phyloP scores from a whole-genome alignment of 176 grass and related monocot species.

The Rhipidocladum racemiflorum region DNA sequence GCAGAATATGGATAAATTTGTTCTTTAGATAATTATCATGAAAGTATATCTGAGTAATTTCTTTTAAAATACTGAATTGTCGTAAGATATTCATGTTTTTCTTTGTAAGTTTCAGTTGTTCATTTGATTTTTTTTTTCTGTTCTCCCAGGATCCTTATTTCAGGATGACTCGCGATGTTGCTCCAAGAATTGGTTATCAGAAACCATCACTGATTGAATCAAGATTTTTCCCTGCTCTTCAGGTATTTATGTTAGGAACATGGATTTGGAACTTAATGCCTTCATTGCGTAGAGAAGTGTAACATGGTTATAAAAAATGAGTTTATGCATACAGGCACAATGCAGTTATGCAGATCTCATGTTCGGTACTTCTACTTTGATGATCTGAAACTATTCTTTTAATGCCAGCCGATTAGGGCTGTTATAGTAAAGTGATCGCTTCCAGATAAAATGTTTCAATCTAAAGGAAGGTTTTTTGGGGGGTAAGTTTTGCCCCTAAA shows the following conservation, averaged over 20 bases:
- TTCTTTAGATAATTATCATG: neutral
- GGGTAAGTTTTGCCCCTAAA: neutral
- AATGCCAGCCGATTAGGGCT: neutral
- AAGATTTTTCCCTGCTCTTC: slow-evolving; percentile 95
- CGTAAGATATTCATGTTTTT: neutral
- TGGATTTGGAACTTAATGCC: slow-evolving; percentile 17
- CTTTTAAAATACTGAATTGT: neutral
- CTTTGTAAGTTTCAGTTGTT: neutral
- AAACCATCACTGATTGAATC: slow-evolving; percentile 95
- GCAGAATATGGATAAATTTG: neutral
- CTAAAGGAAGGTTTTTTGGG: neutral
- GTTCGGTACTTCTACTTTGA: neutral
- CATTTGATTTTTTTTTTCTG: slow-evolving; percentile 12
- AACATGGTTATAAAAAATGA: neutral
- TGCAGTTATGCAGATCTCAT: neutral
- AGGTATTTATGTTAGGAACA: slow-evolving; percentile 46
- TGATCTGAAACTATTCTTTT: slow-evolving; percentile 1
- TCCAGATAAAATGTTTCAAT: slow-evolving; percentile 9
- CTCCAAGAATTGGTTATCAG: slow-evolving; percentile 91
- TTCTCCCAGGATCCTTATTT: slow-evolving; percentile 92
- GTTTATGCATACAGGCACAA: neutral
- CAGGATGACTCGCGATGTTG: slow-evolving; percentile 98
- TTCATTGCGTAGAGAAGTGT: neutral
- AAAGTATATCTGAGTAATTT: neutral
- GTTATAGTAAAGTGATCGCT: neutral